Evolutionary conservation across 2,329 filamentous ascomycete genomes (phyloP).

Genomic region (Colletotrichum sp.): DNA sequence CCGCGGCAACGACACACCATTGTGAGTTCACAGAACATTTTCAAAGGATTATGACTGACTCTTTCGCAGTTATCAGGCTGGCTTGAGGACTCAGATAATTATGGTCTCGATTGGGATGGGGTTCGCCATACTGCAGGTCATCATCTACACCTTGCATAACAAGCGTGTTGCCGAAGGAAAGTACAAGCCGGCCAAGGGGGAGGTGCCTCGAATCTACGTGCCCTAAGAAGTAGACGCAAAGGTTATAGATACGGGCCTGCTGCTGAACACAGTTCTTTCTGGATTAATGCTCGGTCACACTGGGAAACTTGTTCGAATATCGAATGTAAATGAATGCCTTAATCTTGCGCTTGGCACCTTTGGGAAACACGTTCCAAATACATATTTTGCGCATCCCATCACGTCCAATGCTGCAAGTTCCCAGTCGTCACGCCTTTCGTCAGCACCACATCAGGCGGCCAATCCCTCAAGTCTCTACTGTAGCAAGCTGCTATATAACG

Average conservation of each 20-base stretch:
- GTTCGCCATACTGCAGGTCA: constrained; percentile 43
- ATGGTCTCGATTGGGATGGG: constrained; percentile 46
- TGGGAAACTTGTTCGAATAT: too few species aligned
- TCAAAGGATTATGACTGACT: background rate
- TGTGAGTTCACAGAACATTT: constrained; percentile 29
- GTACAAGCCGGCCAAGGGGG: constrained; percentile 16
- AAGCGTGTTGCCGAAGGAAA: constrained; percentile 27
- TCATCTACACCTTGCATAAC: constrained; percentile 43
- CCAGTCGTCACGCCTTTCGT: background rate
- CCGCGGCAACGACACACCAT: constrained; percentile 43
- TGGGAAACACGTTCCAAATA: too few species aligned
- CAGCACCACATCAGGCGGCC: background rate
- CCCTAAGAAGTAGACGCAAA: background rate
- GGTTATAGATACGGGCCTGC: accelerated
- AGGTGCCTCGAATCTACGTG: constrained; percentile 19
- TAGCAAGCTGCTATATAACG: too few species aligned
- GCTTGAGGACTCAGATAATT: constrained; percentile 48
- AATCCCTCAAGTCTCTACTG: background rate
- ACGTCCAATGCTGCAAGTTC: background rate
- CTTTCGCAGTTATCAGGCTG: constrained; percentile 42
- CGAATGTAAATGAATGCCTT: too few species aligned
- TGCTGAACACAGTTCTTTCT: background rate
- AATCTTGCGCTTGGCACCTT: too few species aligned
- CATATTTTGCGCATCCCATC: too few species aligned
- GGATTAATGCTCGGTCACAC: accelerated